Conservation (phyloP, 140 eudicot genomes). For the Senecio squalidus region DNA sequence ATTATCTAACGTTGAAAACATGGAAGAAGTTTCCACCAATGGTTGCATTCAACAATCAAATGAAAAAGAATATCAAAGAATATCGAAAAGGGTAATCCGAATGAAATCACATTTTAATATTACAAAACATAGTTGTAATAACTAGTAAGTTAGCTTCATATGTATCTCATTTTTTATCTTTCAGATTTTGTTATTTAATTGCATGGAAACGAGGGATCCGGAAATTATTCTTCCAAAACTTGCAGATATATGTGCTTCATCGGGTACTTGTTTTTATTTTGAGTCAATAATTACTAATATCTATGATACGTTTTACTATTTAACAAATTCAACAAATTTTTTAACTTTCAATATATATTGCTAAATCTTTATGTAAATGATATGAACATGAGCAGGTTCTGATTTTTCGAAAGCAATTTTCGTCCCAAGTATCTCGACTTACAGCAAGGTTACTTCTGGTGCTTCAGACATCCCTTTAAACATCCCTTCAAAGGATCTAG, state of each 20-base stretch:
- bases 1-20: slow-evolving; percentile 16
- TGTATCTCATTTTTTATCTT: slow-evolving; percentile 13
- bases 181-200: slow-evolving; percentile 81
- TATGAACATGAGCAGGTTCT: slow-evolving; percentile 40
- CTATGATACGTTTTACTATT: too few relatives aligned
- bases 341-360: neutral
- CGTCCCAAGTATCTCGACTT: slow-evolving; percentile 80
- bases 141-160: neutral
- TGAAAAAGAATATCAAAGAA: slow-evolving; percentile 20
- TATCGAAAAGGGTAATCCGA: slow-evolving; percentile 50
- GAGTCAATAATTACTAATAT: too few relatives aligned
- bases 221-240: slow-evolving; percentile 67
- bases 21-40: slow-evolving; percentile 25
- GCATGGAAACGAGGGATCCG: slow-evolving; percentile 91
- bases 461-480: slow-evolving; percentile 45
- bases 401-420: slow-evolving; percentile 74
- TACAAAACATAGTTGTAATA: neutral
- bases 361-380: neutral
- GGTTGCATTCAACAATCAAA: slow-evolving; percentile 27
- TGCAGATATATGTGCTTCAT: slow-evolving; percentile 62
- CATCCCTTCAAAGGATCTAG: slow-evolving; percentile 50
- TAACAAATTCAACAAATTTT: neutral
- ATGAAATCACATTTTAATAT: neutral
- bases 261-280: slow-evolving; percentile 45
- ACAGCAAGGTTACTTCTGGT: slow-evolving; percentile 85